Percentiles rank a stretch among this genome's conserved stretches.
Evolutionary conservation across 495 filamentous ascomycete species (phyloP).

Genomic region (Neurospora discreta): DNA sequence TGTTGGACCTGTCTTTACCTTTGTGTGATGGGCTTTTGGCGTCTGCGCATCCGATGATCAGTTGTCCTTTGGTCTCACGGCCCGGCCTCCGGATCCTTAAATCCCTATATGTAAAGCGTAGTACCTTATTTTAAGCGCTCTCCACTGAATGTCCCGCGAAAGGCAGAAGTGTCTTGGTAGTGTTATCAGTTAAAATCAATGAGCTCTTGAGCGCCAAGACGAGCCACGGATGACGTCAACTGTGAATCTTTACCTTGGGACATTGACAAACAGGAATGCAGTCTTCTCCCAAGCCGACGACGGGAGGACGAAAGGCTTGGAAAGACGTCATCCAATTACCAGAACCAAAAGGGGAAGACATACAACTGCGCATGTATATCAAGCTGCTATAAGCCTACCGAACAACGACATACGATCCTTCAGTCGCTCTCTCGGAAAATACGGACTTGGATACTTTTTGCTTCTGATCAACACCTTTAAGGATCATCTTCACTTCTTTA

Average conservation of each 20-base stretch:
- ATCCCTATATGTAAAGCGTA: too few relatives aligned
- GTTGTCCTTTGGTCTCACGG: neutral
- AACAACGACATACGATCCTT: neutral
- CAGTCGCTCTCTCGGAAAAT: too few relatives aligned
- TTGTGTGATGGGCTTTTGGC: neutral
- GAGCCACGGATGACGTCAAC: neutral
- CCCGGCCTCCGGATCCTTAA: neutral
- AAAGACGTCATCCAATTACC: neutral
- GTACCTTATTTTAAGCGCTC: too few relatives aligned
- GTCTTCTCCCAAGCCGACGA: neutral
- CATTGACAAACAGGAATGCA: neutral
- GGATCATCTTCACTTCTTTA: neutral
- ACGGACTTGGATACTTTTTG: too few relatives aligned
- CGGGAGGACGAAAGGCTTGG: neutral
- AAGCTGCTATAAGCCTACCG: neutral
- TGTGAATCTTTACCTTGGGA: neutral
- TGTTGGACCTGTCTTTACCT: neutral
- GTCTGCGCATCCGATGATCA: neutral
- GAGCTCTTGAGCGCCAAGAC: neutral
- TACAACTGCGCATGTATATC: neutral
- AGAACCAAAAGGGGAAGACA: rapidly evolving
- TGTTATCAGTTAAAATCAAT: neutral
- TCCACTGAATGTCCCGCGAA: neutral
- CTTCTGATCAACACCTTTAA: neutral
- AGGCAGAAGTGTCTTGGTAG: neutral